These are phyloP conservation scores for Didymella sp. DNA, from an alignment of 2,329 filamentous ascomycete genomes.

Conservation along the genomic window DNA sequence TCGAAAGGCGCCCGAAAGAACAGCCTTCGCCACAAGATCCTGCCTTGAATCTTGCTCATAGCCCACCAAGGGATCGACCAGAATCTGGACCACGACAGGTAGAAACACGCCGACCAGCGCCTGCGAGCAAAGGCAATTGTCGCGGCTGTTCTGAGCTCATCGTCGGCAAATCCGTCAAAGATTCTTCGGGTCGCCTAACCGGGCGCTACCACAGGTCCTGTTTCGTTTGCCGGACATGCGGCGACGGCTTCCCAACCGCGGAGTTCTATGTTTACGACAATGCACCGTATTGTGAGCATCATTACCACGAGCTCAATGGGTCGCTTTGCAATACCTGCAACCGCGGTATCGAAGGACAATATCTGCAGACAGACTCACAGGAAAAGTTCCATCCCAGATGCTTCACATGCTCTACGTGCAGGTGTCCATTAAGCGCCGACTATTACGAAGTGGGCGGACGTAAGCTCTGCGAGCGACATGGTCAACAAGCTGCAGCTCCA, in stretches of 20 bases:
- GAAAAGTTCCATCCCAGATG: constrained; percentile 88
- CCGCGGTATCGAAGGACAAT: constrained; percentile 89
- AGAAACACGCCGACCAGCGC: constrained; percentile 37
- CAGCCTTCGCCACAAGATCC: constrained; percentile 23
- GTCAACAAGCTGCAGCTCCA: constrained; percentile 63
- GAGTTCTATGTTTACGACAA: constrained; percentile 94
- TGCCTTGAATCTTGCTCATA: constrained; percentile 22
- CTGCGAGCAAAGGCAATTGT: constrained; percentile 73
- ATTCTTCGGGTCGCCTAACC: constrained; percentile 87
- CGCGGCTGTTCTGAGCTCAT: constrained; percentile 82
- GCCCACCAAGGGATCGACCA: constrained; percentile 23
- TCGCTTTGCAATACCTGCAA: constrained; percentile 83
- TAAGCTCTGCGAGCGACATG: constrained; percentile 88
- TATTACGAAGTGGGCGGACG: constrained; percentile 88
- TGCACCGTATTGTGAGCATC: constrained; percentile 85
- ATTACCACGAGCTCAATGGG: constrained; percentile 91
- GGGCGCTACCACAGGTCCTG: constrained; percentile 95
- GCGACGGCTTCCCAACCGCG: constrained; percentile 78
- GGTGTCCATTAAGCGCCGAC: constrained; percentile 75
- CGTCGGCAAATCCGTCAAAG: constrained; percentile 89
- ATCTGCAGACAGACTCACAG: constrained; percentile 79
- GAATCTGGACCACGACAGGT: constrained; percentile 26
- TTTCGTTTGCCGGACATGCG: constrained; percentile 88
- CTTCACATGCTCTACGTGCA: constrained; percentile 83
- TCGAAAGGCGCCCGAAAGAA: constrained; percentile 27